These are phyloP conservation scores for Brachypodium distachyon DNA, from an alignment of 202 grass and related monocot genomes.

Conservation along the genomic window DNA sequence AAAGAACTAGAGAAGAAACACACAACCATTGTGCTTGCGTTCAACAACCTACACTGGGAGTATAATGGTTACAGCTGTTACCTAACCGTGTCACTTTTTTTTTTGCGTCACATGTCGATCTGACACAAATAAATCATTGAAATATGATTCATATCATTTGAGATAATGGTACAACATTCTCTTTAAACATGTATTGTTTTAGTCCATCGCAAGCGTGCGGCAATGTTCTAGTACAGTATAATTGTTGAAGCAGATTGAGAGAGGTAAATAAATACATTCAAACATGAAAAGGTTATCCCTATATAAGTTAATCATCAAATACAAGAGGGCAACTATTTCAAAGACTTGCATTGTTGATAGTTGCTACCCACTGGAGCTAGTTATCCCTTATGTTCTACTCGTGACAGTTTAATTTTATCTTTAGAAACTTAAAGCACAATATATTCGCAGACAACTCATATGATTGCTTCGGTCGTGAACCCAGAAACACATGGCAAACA, in stretches of 20 bases:
- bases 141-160: too few relatives aligned
- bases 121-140: too few relatives aligned
- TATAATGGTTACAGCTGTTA: slow-evolving; percentile 1
- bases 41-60: background rate
- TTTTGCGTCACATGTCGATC: too few relatives aligned
- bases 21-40: background rate
- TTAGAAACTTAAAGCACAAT: background rate
- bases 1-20: background rate
- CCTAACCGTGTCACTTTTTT: too few relatives aligned
- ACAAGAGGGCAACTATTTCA: background rate
- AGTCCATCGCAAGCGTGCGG: too few relatives aligned
- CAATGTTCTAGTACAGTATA: too few relatives aligned
- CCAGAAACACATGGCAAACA: background rate
- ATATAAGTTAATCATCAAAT: background rate
- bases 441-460: background rate
- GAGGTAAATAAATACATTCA: background rate
- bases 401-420: background rate
- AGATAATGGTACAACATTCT: too few relatives aligned
- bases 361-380: background rate
- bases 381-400: background rate
- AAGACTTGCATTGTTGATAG: background rate
- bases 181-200: too few relatives aligned
- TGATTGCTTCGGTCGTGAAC: background rate
- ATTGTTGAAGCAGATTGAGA: too few relatives aligned
- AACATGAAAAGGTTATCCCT: background rate